Base-by-base conservation (phyloP, 1,284 basidiomycete species). In the Boletellus dicymbophilus region DNA sequence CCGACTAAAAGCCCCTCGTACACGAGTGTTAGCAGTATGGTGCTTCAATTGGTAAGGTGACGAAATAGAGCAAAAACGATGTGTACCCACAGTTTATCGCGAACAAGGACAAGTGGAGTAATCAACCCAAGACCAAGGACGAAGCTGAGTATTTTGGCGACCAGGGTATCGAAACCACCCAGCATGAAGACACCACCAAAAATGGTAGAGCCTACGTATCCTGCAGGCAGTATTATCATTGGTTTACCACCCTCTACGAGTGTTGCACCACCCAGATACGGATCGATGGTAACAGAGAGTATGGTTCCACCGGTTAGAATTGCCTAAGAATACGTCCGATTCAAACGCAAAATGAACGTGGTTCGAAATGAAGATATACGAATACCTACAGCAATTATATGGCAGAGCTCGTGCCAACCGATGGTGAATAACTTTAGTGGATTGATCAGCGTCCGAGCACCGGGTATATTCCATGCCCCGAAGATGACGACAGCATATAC, bases 381-480 rank as follows among this genome's bases (percentile, higher is more conserved):
- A 52, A 38, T 51, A 73, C 85, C 51, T 57, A 90, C 89, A 42
- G 82, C 79, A 48, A 77, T 73, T 63, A 90, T 86, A 65, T 92
- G 89, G 62, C 85, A 92, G n/a, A 91, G 73, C 62, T 92, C 89
- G 62, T 92, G 89, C 80, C 81, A 88, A 34, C 89, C 89, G 55
- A 92, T 90, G 44, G 88, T 88, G 61, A 92, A 85, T 23, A 92
- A 73, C 66, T 92, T 92, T 57, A 92, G 75, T 8, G 89, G 89
- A 60, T 82, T 89, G 60, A 91, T 89, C 68, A 88, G 59, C 57
- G 82, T 79, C 47, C 88, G 77, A 33, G 85, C 82, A 50, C 85
- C 80, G 10, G 89, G 88, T 45, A 90, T 85, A 65, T 85, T 89
- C 88, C 88, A 90, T 55, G 88, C 75, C 21, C 85, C 88, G 59